Evolutionary conservation across 164 flowering plant species (phyloP).

Genomic region (Liquidambar formosana): DNA sequence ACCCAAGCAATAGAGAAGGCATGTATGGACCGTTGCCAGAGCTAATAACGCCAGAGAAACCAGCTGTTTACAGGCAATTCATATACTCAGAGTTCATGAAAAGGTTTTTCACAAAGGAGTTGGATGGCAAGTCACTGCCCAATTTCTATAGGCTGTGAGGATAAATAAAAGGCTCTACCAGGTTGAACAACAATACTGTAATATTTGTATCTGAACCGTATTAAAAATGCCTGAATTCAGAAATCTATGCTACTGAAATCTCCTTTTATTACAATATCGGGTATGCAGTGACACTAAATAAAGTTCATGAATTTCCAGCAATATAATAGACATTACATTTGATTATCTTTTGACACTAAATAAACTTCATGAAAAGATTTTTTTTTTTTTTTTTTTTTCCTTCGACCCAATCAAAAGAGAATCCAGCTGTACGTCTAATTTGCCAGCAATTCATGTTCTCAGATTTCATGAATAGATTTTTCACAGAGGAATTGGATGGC

Average conservation of each 20-base stretch:
- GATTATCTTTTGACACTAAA: no score
- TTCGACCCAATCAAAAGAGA: no score
- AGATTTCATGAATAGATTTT: constrained; percentile 21
- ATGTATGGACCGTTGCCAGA: constrained; percentile 51
- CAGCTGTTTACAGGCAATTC: constrained; percentile 38
- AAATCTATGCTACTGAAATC: no score
- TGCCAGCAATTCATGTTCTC: constrained; percentile 1
- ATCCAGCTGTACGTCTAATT: no score
- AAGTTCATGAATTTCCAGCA: no score
- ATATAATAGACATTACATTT: no score
- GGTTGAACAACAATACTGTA: no score
- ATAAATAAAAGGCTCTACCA: neutral
- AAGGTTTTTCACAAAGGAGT: constrained; percentile 34
- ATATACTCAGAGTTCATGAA: constrained; percentile 27
- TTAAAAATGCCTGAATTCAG: no score
- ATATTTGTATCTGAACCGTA: neutral
- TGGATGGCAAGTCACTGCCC: constrained; percentile 39
- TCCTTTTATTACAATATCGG: no score
- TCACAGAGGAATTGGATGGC: constrained; percentile 26
- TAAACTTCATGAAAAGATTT: no score
- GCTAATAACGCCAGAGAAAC: constrained; percentile 39
- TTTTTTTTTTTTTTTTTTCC: no score
- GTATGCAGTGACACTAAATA: no score
- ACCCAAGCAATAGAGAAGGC: constrained; percentile 32
- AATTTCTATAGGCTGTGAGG: constrained; percentile 34